Evolutionary conservation across 202 grass and related monocot genomes (phyloP), one percentile per base, ranked within the genome.

Genomic region (Elaeis oleifera): DNA sequence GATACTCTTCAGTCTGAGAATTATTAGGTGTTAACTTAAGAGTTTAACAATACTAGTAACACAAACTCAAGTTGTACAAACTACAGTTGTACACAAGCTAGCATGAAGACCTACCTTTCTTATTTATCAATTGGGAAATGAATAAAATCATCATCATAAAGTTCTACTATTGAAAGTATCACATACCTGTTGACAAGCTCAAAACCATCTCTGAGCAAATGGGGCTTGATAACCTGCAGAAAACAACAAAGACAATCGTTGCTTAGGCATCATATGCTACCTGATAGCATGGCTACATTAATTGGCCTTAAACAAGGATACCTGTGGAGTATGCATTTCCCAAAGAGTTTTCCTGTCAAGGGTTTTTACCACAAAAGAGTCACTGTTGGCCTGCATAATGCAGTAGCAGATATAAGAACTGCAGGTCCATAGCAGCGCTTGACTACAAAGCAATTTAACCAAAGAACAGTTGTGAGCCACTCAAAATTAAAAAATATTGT

Each of bases 261-360:
- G 18, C 7, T 31, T 63, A 1, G 44, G n/a, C 5, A 19, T 49
- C 4, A 51, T 23, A 68, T 22, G 23, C 9, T 2, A 14, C 11
- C 7, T 21, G 28, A 53, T 26, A 56, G 25, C 18, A 52, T 29
- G 4, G 26, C 16, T 32, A 29, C 49, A 63, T 60, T 71, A 49
- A 36, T 48, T 59, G 39, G 28, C 49, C 23, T 50, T 32, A 20
- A 74, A 26, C n/a, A 48, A 50, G 62, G 15, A 59, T 83, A 94
- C 94, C 94, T 99, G 94, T 31, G 94, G 94, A 60, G 94, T 99
- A 78, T 99, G 94, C 94, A 99, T 99, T 78, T 99, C 94, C 94
- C 88, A 99, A 23, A 99, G 94, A 31, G 88, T 99, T 80, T 92
- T 92, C 61, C 94, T 85, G 62, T 99, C 88, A 51, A 99, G 80